phyloP scores from a whole-genome alignment of 2,329 filamentous ascomycete genomes.

The Rhytidhysteron rufulum region DNA sequence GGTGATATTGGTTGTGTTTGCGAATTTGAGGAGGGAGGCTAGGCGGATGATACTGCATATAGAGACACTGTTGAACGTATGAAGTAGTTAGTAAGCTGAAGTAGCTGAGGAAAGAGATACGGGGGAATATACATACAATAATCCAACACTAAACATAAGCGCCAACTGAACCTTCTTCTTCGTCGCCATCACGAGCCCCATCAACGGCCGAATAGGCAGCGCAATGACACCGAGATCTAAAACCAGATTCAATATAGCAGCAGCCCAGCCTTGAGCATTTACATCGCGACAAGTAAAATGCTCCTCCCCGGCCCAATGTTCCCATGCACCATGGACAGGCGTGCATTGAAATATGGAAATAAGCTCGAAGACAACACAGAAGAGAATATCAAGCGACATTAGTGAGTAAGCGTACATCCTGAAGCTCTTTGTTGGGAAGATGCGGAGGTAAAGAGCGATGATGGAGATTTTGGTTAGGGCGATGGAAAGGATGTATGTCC shows the following conservation, averaged over 20 bases:
- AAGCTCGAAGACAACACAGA: conserved; percentile 15
- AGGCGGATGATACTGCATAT: conserved; percentile 34
- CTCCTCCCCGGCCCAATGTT: conserved; percentile 23
- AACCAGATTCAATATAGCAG: conserved; percentile 30
- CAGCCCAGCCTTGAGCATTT: conserved; percentile 26
- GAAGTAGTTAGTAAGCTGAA: too few relatives aligned
- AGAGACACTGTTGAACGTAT: too few relatives aligned
- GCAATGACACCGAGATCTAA: conserved; percentile 23
- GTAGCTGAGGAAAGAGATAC: too few relatives aligned
- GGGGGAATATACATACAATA: conserved; percentile 25
- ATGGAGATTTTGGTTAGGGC: conserved; percentile 32
- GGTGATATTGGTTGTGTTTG: conserved; percentile 38
- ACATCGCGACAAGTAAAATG: conserved; percentile 29
- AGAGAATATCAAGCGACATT: conserved; percentile 22
- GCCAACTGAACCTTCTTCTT: conserved; percentile 34
- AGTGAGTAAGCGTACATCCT: conserved; percentile 19
- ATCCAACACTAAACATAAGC: conserved; percentile 35
- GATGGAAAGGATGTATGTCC: conserved; percentile 29
- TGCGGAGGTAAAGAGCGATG: conserved; percentile 30
- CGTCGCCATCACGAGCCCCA: conserved; percentile 23
- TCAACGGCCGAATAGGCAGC: conserved; percentile 29
- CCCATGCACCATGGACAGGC: conserved; percentile 17
- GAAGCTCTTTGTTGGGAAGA: conserved; percentile 28
- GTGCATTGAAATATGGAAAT: conserved; percentile 15
- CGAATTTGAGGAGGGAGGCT: conserved; percentile 39